Evolutionary conservation across 2,329 filamentous ascomycete genomes (phyloP).

Genomic region (Diaporthe vexans): DNA sequence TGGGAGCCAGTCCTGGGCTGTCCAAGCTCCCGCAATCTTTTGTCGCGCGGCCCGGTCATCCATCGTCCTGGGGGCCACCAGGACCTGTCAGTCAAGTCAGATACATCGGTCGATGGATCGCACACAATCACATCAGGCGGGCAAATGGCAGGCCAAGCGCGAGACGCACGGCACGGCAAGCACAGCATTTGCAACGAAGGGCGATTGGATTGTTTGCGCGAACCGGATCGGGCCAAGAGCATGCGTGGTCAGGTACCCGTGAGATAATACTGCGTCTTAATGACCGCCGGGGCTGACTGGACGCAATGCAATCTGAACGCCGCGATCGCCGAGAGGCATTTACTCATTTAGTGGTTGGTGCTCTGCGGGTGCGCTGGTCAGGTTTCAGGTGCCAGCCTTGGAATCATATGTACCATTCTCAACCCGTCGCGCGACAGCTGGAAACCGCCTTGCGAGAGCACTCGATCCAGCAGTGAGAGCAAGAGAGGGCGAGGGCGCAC

Average conservation of each 20-base stretch:
- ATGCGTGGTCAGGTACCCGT: slow-evolving; percentile 39
- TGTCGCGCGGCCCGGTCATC: slow-evolving; percentile 33
- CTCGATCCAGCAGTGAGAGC: not conserved
- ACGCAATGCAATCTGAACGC: slow-evolving; percentile 18
- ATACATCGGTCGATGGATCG: slow-evolving; percentile 24
- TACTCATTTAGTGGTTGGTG: slow-evolving; percentile 27
- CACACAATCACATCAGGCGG: slow-evolving; percentile 33
- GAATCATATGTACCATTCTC: slow-evolving; percentile 15
- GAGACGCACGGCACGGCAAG: slow-evolving; percentile 30
- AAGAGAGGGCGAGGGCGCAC: not conserved
- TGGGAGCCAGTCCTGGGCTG: slow-evolving; percentile 1
- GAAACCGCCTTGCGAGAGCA: slow-evolving; percentile 10
- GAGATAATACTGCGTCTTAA: slow-evolving; percentile 26
- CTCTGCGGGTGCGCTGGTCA: slow-evolving; percentile 37
- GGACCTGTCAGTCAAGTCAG: slow-evolving; percentile 31
- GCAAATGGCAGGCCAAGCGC: slow-evolving; percentile 20
- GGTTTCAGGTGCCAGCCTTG: slow-evolving; percentile 37
- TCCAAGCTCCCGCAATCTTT: slow-evolving; percentile 26
- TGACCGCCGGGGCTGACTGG: slow-evolving; percentile 1
- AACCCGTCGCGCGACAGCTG: slow-evolving; percentile 24
- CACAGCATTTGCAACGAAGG: slow-evolving; percentile 16
- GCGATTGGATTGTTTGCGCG: slow-evolving; percentile 24
- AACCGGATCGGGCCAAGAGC: slow-evolving; percentile 30
- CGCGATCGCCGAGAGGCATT: slow-evolving; percentile 28
- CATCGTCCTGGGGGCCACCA: slow-evolving; percentile 3